A percentile compares a stretch with the other conserved stretches of the same genome.
phyloP scores from a whole-genome alignment of 257 asterid genomes.

The Vinca minor region DNA sequence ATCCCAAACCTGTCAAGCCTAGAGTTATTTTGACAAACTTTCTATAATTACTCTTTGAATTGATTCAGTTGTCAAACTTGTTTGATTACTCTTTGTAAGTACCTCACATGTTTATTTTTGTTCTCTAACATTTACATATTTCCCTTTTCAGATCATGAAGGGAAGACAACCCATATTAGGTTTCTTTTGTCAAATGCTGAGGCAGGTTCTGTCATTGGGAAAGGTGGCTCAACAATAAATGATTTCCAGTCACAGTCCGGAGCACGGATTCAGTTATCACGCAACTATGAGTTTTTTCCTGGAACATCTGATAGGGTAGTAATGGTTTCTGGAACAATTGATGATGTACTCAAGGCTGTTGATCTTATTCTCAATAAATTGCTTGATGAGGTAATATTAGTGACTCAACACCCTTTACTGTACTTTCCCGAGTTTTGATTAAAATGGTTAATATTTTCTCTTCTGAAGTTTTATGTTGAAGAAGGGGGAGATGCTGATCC shows the following conservation, averaged over 20 bases:
- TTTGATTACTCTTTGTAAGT: background rate
- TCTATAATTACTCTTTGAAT: background rate
- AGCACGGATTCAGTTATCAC: constrained; percentile 87
- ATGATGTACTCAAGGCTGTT: constrained; percentile 66
- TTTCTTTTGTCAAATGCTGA: constrained; percentile 96
- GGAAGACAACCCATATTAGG: constrained; percentile 66
- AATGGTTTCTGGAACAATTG: constrained; percentile 75
- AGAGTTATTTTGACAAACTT: background rate
- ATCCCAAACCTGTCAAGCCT: no score
- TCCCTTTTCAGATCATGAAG: constrained; percentile 54
- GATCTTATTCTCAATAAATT: constrained; percentile 68
- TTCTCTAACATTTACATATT: constrained; percentile 11
- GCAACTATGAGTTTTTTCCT: constrained; percentile 53
- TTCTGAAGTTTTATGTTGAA: constrained; percentile 62
- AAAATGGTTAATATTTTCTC: constrained; percentile 10
- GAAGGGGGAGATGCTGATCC: constrained; percentile 65
- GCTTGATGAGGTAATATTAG: constrained; percentile 60
- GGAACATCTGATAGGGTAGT: constrained; percentile 58
- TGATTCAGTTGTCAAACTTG: background rate
- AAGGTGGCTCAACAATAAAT: constrained; percentile 87
- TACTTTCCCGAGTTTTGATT: constrained; percentile 6
- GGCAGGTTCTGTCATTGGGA: constrained; percentile 97
- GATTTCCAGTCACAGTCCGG: constrained; percentile 88
- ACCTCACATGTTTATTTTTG: background rate
- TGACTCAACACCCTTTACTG: constrained; percentile 6